These are phyloP conservation scores for Artemisia tridentata DNA, from an alignment of 129 eudicot genomes.

Conservation along the genomic window DNA sequence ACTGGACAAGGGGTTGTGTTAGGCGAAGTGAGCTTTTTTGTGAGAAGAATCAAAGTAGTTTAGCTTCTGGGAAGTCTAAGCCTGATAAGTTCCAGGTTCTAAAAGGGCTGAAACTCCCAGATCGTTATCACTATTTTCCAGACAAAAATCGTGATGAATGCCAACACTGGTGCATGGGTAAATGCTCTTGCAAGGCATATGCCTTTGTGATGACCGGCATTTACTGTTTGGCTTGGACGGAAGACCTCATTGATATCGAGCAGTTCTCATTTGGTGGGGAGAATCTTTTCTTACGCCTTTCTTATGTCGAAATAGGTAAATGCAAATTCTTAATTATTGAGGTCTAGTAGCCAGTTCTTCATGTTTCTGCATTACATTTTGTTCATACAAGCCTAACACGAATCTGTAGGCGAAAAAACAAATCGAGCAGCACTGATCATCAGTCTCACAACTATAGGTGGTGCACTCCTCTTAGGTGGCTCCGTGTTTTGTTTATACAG, in stretches of 20 bases:
- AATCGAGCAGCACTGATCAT: constrained; percentile 6
- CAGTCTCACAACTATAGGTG: constrained; percentile 18
- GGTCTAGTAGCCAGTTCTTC: not conserved
- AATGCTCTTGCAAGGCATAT: constrained; percentile 46
- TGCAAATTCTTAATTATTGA: not conserved
- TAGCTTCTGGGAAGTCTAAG: constrained; percentile 5
- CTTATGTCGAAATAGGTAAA: constrained; percentile 36
- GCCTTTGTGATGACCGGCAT: constrained; percentile 24
- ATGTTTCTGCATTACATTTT: not conserved
- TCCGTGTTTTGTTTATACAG: not conserved
- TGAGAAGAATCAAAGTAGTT: not conserved
- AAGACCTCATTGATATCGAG: constrained; percentile 32
- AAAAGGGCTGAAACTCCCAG: constrained; percentile 27
- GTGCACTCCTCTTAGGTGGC: constrained; percentile 24
- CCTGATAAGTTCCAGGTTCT: constrained; percentile 35
- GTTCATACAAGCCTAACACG: not conserved
- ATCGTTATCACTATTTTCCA: constrained; percentile 15
- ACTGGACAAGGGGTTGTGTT: constrained; percentile 9
- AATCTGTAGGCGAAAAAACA: constrained; percentile 6
- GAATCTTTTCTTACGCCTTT: constrained; percentile 38
- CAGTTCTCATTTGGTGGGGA: constrained; percentile 28
- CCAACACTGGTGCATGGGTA: constrained; percentile 27
- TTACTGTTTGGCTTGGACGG: constrained; percentile 41
- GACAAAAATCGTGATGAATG: constrained; percentile 21
- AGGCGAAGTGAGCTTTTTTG: constrained; percentile 9